Evolutionary conservation across 2,329 filamentous ascomycete species (phyloP).

Genomic region (Tolypocladium tropicale): DNA sequence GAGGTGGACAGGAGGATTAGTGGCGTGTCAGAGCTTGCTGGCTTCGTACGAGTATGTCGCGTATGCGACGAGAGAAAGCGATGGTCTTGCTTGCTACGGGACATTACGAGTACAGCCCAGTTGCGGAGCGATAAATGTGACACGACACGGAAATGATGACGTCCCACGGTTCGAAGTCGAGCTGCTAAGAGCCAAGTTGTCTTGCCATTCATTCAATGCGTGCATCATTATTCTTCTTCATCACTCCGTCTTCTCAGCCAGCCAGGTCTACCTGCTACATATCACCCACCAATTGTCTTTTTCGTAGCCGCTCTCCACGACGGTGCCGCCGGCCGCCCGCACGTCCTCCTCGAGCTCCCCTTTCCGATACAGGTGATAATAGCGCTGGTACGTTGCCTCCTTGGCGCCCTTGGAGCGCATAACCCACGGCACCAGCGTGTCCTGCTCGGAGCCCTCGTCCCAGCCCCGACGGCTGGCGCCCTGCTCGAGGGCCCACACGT

Average conservation of each 20-base stretch:
- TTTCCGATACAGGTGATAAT: slow-evolving; percentile 85
- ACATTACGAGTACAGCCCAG: too few relatives aligned
- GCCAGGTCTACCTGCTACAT: slow-evolving; percentile 17
- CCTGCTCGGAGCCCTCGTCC: slow-evolving; percentile 74
- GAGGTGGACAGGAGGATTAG: not conserved
- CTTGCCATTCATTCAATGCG: not conserved
- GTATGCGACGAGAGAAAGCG: too few relatives aligned
- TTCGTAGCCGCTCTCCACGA: slow-evolving; percentile 80
- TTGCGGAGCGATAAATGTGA: too few relatives aligned
- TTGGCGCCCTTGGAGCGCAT: slow-evolving; percentile 32
- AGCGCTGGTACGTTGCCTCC: slow-evolving; percentile 66
- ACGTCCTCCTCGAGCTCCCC: slow-evolving; percentile 82
- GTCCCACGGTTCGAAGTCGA: too few relatives aligned
- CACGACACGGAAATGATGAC: too few relatives aligned
- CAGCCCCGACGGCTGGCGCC: slow-evolving; percentile 76
- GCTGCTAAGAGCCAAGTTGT: not conserved
- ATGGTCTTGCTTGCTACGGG: too few relatives aligned
- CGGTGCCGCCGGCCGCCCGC: slow-evolving; percentile 58
- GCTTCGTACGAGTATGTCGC: too few relatives aligned
- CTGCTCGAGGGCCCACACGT: slow-evolving; percentile 95
- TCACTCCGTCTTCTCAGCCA: too few relatives aligned
- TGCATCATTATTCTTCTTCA: not conserved
- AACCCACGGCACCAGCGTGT: slow-evolving; percentile 95
- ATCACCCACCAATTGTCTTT: slow-evolving; percentile 98
- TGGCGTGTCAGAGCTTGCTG: not conserved